These are phyloP conservation scores for Eudorina sp. DNA, from an alignment of 139 green algal genomes.

Conservation along the genomic window DNA sequence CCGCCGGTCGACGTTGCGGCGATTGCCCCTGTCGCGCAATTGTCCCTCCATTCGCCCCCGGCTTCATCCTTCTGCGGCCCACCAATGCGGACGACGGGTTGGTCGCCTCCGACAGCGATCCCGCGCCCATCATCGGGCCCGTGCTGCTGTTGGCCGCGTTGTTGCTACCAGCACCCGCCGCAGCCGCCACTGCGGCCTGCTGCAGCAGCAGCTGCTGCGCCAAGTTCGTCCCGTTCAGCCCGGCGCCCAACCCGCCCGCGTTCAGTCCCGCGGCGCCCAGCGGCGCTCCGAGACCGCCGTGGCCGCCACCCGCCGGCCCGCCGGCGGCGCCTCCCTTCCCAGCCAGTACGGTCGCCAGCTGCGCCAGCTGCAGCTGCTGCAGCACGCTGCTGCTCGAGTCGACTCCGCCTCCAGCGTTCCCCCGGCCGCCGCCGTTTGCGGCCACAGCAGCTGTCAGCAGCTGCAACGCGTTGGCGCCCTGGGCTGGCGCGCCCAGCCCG, in stretches of 20 bases:
- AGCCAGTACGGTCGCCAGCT: not conserved
- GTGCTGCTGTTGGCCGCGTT: not conserved
- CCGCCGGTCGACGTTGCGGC: too few species aligned
- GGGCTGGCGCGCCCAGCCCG: not conserved
- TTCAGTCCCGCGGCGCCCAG: not conserved
- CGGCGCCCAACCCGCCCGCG: not conserved
- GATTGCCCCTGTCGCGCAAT: too few species aligned
- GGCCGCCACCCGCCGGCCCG: not conserved
- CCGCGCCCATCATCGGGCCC: not conserved
- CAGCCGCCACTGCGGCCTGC: not conserved
- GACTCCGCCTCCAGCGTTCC: not conserved
- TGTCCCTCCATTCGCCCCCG: too few species aligned
- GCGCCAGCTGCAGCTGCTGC: constrained; percentile 36
- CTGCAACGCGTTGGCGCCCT: not conserved
- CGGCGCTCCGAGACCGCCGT: not conserved
- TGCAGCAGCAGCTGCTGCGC: constrained; percentile 18
- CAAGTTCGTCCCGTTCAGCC: not conserved
- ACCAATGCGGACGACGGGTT: too few species aligned
- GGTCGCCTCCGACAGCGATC: not conserved
- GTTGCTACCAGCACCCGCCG: not conserved
- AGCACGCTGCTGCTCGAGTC: not conserved
- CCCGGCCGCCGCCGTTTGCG: not conserved
- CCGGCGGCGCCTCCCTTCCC: not conserved
- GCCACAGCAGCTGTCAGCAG: constrained; percentile 12
- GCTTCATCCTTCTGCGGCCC: not conserved